Base-by-base conservation (phyloP, 1,284 basidiomycete species). In the Sanghuangporus sanghuang region DNA sequence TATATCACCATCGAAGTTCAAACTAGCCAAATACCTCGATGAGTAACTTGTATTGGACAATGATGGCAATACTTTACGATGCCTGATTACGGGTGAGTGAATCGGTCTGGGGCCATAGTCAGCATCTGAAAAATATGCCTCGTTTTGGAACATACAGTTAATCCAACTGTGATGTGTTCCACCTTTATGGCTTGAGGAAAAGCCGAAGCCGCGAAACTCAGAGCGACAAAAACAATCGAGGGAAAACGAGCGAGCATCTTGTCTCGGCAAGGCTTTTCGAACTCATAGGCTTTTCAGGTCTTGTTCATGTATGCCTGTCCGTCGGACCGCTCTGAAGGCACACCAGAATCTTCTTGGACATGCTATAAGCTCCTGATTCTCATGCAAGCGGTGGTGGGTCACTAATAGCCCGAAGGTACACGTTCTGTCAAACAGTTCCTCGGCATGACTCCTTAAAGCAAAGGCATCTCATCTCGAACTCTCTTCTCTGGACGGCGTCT, bases 1-100 rank as follows among this genome's bases (percentile, higher is more conserved):
- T 9, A 42, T 21, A 27, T 39, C 46, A 64, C 63, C 36, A 35
- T 59, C 58, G 44, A 64, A 64, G 36, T 59, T 59, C 21, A 64
- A 38, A 16, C 63, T 64, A 21, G 38, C 1, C 11, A 57, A 21
- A 38, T 32, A 62, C 16, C 18, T n/a, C 21, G 49, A 23, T 52
- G 53, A 54, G 35, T 54, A n/a, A 16, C 32, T 38, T 54, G 14
- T 11, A 38, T 36, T 54, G 32, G 16, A 5, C 7, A 36, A n/a
- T 23, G 36, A n/a, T 16, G 32, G 32, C 7, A 21, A 12, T 27
- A 46, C 61, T 56, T 56, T 49, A 62, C 61, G 61, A 56, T 48
- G 61, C 61, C 12, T 40, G 53, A 46, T 62, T 62, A 32, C 32
- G 42, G 7, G 44, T 49, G 16, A 62, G 21, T 12, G 61, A 57